These are phyloP conservation scores for Murraya koenigii DNA, from an alignment of 345 rosid genomes.

Conservation along the genomic window DNA sequence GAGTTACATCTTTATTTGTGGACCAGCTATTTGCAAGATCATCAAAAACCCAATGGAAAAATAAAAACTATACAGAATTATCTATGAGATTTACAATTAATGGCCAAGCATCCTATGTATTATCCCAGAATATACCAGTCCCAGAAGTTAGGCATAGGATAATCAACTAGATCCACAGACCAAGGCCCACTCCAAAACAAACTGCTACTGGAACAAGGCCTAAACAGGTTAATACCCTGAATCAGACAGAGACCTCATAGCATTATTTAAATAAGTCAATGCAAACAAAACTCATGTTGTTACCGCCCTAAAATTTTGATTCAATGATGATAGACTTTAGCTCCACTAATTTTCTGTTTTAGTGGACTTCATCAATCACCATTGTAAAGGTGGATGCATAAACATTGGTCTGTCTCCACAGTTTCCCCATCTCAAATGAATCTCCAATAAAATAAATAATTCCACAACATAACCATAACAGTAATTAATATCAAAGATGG, in stretches of 20 bases:
- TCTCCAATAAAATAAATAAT: neutral
- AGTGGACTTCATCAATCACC: neutral
- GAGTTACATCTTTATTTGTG: neutral
- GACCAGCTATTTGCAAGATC: neutral
- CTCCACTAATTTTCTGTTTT: neutral
- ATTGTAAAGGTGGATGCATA: neutral
- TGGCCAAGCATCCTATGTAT: neutral
- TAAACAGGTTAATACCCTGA: neutral
- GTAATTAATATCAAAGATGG: neutral
- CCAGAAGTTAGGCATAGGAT: neutral
- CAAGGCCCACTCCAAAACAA: neutral
- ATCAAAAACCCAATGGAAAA: neutral
- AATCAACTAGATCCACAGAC: neutral
- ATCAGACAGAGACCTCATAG: neutral
- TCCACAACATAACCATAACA: neutral
- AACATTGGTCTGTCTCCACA: neutral
- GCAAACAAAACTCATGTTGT: neutral
- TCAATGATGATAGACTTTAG: neutral
- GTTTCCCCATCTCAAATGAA: neutral
- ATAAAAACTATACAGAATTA: neutral
- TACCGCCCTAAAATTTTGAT: neutral
- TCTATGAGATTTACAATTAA: neutral
- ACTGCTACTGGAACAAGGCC: neutral
- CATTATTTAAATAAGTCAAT: neutral
- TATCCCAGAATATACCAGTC: neutral